Percentiles rank a stretch among this genome's conserved stretches.
Evolutionary conservation across 768 basidiomycete genomes (phyloP).

Genomic region (Naganishia friedmannii): DNA sequence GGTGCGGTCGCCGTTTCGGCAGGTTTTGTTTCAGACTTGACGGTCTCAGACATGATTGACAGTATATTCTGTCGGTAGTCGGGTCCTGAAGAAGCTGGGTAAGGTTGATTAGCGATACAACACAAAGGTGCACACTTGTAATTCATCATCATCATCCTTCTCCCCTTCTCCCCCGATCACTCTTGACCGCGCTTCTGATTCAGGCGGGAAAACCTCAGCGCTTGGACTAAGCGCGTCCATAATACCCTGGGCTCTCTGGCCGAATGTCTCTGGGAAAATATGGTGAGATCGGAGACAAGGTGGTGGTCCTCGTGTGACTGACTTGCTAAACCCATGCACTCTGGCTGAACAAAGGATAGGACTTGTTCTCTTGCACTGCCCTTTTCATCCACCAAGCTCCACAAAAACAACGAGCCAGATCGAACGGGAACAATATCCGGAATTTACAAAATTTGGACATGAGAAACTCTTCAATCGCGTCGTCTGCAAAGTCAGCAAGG

Average conservation of each 20-base stretch:
- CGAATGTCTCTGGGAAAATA: conserved; percentile 24
- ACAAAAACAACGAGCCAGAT: neutral
- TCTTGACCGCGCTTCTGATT: neutral
- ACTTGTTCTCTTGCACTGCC: neutral
- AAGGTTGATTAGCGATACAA: too few species aligned
- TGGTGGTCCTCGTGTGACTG: neutral
- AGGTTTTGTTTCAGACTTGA: neutral
- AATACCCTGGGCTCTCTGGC: neutral
- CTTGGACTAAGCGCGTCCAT: conserved; percentile 9
- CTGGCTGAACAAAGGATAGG: neutral
- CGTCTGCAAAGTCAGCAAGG: conserved; percentile 6
- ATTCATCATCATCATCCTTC: conserved; percentile 10
- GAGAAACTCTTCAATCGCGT: conserved; percentile 20
- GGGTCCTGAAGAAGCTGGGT: too few species aligned
- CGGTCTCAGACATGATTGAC: neutral
- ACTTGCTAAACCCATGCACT: neutral
- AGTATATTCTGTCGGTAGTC: too few species aligned
- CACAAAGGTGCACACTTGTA: neutral
- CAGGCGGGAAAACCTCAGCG: neutral
- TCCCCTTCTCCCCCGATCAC: neutral
- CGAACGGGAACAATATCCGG: neutral
- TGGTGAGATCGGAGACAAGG: neutral
- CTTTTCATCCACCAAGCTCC: neutral
- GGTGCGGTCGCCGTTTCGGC: neutral
- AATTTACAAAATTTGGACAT: neutral